Conservation (phyloP, 352 stramenopile genomes). For the Phytophthora fragariae region DNA sequence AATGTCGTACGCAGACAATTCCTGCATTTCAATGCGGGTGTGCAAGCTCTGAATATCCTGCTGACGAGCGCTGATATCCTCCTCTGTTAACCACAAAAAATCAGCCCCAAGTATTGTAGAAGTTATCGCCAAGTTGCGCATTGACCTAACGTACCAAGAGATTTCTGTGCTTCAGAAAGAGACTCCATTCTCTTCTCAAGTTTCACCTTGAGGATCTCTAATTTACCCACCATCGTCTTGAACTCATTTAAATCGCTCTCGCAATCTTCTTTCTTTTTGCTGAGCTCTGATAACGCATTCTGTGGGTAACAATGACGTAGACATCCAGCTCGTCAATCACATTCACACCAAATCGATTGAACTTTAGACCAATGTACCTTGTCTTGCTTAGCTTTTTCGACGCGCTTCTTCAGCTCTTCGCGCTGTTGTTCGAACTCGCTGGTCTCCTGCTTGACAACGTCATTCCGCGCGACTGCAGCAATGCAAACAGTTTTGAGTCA, state of each 20-base stretch:
- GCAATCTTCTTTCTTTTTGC: slow-evolving; percentile 89
- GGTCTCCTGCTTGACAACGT: slow-evolving; percentile 59
- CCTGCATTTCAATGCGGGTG: slow-evolving; percentile 79
- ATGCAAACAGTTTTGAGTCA: slow-evolving; percentile 3
- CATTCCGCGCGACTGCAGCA: slow-evolving; percentile 57
- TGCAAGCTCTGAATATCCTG: slow-evolving; percentile 72
- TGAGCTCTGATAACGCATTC: slow-evolving; percentile 74
- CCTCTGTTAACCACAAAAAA: slow-evolving; percentile 44
- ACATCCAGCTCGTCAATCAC: background rate
- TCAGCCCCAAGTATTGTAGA: slow-evolving; percentile 4
- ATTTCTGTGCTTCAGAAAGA: slow-evolving; percentile 69
- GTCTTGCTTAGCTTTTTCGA: slow-evolving; percentile 71
- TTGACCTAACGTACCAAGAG: slow-evolving; percentile 68
- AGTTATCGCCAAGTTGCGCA: background rate
- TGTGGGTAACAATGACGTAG: slow-evolving; percentile 34
- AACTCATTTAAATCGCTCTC: slow-evolving; percentile 94
- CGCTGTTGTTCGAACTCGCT: slow-evolving; percentile 60
- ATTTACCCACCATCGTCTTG: slow-evolving; percentile 83
- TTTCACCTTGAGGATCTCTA: slow-evolving; percentile 78
- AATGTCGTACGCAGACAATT: slow-evolving; percentile 81
- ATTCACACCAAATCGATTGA: background rate
- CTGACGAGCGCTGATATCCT: slow-evolving; percentile 50
- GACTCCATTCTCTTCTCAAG: slow-evolving; percentile 92
- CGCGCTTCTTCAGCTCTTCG: slow-evolving; percentile 68
- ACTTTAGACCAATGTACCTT: slow-evolving; percentile 48